These are phyloP conservation scores for Tephrocybe rancida DNA, from an alignment of 768 basidiomycete species.

Conservation along the genomic window DNA sequence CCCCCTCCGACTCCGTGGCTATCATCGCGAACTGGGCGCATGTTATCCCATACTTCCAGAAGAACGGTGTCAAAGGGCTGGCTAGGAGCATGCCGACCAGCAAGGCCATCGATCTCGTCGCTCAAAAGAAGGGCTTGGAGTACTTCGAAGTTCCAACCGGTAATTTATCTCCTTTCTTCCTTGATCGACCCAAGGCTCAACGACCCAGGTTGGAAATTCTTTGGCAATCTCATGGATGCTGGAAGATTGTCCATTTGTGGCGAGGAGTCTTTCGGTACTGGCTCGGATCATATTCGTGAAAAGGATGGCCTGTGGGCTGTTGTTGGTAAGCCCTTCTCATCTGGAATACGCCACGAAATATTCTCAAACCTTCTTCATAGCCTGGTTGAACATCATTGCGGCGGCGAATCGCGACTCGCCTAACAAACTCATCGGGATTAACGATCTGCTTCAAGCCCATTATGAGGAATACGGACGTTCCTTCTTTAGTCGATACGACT, in stretches of 20 bases:
- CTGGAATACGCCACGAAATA: neutral
- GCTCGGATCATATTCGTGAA: constrained; percentile 99
- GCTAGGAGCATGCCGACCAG: constrained; percentile 98
- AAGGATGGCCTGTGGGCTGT: constrained; percentile 99
- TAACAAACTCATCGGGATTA: constrained; percentile 83
- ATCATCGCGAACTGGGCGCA: constrained; percentile 99
- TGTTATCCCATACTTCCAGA: constrained; percentile 89
- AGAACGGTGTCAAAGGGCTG: constrained; percentile 86
- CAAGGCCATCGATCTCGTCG: constrained; percentile 95
- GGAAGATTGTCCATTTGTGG: constrained; percentile 97
- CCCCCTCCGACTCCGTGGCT: constrained; percentile 96
- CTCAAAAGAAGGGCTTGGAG: constrained; percentile 90
- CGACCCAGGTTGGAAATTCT: constrained; percentile 94
- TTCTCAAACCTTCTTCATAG: constrained; percentile 38
- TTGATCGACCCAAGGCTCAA: neutral
- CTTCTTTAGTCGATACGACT: constrained; percentile 99
- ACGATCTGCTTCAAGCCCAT: constrained; percentile 85
- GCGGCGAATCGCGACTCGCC: constrained; percentile 81
- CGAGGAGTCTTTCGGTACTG: constrained; percentile 98
- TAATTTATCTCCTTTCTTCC: constrained; percentile 23
- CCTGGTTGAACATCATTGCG: constrained; percentile 97
- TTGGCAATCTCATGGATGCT: constrained; percentile 99
- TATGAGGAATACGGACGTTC: constrained; percentile 94
- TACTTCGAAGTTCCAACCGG: constrained; percentile 97
- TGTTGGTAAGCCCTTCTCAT: constrained; percentile 54